Base-by-base conservation (phyloP, 2,329 filamentous ascomycete genomes). In the Cladosporium phlei region DNA sequence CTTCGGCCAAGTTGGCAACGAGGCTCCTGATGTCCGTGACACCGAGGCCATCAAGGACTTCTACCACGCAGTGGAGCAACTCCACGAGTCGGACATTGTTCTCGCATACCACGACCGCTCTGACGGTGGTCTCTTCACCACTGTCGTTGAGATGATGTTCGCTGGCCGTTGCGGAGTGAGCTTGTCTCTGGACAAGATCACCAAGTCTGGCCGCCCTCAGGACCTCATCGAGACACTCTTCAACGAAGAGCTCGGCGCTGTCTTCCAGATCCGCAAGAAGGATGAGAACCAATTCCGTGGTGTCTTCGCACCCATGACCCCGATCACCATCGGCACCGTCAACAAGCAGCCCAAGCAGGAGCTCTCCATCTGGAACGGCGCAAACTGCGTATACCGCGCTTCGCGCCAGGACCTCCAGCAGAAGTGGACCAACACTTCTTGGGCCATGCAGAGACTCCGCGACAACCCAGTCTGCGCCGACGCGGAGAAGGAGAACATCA, bases 101-200 rank as follows among this genome's bases (percentile, higher is more conserved):
- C 79, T 97, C 17, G 91, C 91, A 3, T 97, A 97, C 65, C 93
- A 97, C 65, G 93, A 97, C 67, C 79, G 86, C 37, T 96, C 89
- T 0, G 91, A 97, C 65, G 93, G 91, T 66, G 93, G 93, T 60
- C 73, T 97, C 8, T 80, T 97, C 63, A 93, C 91, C 1, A 90
- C 91, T 5, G 71, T 97, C 25, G 87, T 83, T 2, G 93, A 98
- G 69, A 97, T 97, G 93, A 94, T 95, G 81, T 97, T 97, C 65
- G 91, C 93, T 24, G 93, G 93, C 21, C 85, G 90, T 47, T 94
- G 87, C 60, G 93, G 91, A 51, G 78, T 88, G 22, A 86, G 94
- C 56, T 75, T 97, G 50, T 85, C 87, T 75, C 74, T 96, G 48
- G 90, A 96, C 62, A 79, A 78, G 46, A 74, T 89, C 29, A 80